These are phyloP conservation scores for Pelargonium cotyledonis DNA, from an alignment of 441 rosid species.

Conservation along the genomic window DNA sequence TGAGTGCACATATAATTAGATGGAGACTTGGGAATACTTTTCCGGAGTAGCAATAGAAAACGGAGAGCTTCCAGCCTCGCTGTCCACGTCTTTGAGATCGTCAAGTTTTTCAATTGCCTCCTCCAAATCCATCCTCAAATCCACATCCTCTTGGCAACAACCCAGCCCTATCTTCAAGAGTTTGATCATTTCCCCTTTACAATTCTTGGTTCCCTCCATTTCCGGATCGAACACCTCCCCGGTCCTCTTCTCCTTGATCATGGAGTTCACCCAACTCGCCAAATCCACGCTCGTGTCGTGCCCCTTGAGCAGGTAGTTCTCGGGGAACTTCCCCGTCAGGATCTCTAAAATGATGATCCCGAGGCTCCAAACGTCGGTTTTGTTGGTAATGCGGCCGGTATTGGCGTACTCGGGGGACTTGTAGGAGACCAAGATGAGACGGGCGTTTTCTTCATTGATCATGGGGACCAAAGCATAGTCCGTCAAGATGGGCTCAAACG, in stretches of 20 bases:
- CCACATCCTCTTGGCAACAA: constrained; percentile 69
- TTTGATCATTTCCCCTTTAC: constrained; percentile 58
- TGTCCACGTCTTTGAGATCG: constrained; percentile 37
- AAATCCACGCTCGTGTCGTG: constrained; percentile 43
- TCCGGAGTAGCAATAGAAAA: too few relatives aligned
- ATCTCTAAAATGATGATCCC: constrained; percentile 76
- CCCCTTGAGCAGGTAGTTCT: constrained; percentile 54
- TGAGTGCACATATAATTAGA: too few relatives aligned
- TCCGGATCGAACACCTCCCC: constrained; percentile 72
- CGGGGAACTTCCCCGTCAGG: constrained; percentile 64
- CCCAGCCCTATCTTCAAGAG: constrained; percentile 77
- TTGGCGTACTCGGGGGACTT: constrained; percentile 70
- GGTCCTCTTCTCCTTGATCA: constrained; percentile 48
- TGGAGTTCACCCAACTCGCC: constrained; percentile 58
- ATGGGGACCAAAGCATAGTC: constrained; percentile 71
- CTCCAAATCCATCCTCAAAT: constrained; percentile 45
- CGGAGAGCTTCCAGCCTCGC: neutral
- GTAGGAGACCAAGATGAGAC: constrained; percentile 56
- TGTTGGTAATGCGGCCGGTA: constrained; percentile 41
- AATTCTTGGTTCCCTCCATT: constrained; percentile 46
- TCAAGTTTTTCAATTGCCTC: constrained; percentile 55
- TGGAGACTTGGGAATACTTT: too few relatives aligned
- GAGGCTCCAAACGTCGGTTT: constrained; percentile 76
- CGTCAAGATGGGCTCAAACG: constrained; percentile 51
- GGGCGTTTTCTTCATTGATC: constrained; percentile 65